phyloP scores from a whole-genome alignment of 208 protist species.

The Trypanosoma melophagium region DNA sequence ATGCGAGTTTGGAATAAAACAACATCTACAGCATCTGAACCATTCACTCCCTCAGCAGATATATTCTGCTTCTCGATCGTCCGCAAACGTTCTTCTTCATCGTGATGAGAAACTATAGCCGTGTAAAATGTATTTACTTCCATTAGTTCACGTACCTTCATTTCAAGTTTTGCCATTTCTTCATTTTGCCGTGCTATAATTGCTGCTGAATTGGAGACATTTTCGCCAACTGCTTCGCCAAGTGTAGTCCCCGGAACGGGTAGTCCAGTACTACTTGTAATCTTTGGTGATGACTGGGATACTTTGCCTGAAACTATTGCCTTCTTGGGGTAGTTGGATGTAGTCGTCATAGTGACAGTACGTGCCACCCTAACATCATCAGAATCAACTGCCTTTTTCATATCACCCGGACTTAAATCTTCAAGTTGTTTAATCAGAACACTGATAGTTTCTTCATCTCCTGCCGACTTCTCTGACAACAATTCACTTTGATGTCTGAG shows the following conservation, averaged over 20 bases:
- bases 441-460: constrained; percentile 76
- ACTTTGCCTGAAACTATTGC: constrained; percentile 1
- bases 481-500: constrained; percentile 51
- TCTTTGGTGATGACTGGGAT: constrained; percentile 6
- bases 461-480: constrained; percentile 65
- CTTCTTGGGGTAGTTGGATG: constrained; percentile 3
- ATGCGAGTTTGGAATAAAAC: constrained; percentile 38
- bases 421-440: constrained; percentile 68
- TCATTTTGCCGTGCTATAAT: constrained; percentile 47
- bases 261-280: not conserved
- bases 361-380: constrained; percentile 17
- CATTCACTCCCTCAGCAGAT: constrained; percentile 13
- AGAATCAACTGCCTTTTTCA: not conserved
- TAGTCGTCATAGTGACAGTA: constrained; percentile 14
- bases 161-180: constrained; percentile 58
- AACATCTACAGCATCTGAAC: constrained; percentile 17
- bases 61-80: not conserved
- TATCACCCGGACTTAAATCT: constrained; percentile 23
- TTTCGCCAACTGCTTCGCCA: not conserved
- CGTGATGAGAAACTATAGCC: constrained; percentile 72
- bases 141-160: constrained; percentile 65
- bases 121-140: constrained; percentile 85
- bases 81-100: constrained; percentile 46
- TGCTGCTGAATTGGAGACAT: constrained; percentile 16
- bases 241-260: not conserved